Conservation (phyloP, 306 rosid species). For the Cucurbita argyrosperma region DNA sequence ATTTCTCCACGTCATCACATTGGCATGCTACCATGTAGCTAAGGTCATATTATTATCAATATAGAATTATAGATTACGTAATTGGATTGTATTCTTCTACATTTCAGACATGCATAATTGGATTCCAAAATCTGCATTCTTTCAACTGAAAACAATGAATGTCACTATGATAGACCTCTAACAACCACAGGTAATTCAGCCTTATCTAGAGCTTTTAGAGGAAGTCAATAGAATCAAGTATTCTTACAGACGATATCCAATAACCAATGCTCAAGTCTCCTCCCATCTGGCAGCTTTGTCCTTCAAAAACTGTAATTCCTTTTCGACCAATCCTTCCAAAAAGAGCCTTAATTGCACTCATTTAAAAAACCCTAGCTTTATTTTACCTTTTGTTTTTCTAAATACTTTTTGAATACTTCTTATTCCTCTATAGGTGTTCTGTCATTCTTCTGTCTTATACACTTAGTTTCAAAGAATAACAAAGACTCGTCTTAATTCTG, state of each 20-base stretch:
- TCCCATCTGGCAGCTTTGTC: no score
- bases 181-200: neutral
- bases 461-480: neutral
- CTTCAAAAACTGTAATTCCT: no score
- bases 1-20: neutral
- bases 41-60: neutral
- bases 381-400: neutral
- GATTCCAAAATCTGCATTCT: neutral
- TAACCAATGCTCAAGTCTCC: neutral
- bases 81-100: neutral
- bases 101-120: neutral
- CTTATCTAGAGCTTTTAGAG: neutral
- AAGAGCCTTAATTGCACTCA: no score
- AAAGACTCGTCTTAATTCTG: neutral
- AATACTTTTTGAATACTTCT: neutral
- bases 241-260: neutral
- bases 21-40: neutral
- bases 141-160: neutral
- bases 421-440: neutral
- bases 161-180: neutral
- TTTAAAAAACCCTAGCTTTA: no score
- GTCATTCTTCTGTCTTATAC: neutral
- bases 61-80: neutral
- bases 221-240: neutral
- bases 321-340: no score